These are phyloP conservation scores for Fagopyrum homotropicum DNA, from an alignment of 148 eudicot species.

Conservation along the genomic window DNA sequence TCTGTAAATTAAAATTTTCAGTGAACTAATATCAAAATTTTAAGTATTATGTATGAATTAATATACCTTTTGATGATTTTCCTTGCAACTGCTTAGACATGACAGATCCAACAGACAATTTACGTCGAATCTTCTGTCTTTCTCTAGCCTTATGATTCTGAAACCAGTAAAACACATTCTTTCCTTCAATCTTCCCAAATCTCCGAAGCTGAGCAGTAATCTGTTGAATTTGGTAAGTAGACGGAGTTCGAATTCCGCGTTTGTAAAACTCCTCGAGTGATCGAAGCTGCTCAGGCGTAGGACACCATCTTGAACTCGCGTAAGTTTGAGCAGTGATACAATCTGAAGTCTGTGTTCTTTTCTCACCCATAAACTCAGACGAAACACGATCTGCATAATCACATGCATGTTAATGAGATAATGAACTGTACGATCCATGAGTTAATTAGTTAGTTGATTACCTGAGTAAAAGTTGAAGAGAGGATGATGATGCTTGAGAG, in stretches of 20 bases:
- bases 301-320: constrained; percentile 54
- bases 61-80: constrained; percentile 3
- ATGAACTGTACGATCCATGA: background rate
- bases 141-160: constrained; percentile 94
- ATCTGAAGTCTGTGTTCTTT: background rate
- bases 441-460: background rate
- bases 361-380: background rate
- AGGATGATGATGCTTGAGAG: background rate
- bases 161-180: constrained; percentile 96
- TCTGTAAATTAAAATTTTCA: background rate
- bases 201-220: constrained; percentile 47
- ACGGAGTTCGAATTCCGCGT: constrained; percentile 72
- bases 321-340: background rate
- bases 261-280: constrained; percentile 58
- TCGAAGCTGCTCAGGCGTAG: constrained; percentile 78
- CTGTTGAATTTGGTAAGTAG: constrained; percentile 74
- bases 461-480: background rate
- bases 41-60: background rate
- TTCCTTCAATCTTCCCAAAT: constrained; percentile 81
- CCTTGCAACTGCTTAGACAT: background rate
- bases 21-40: background rate
- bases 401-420: background rate
- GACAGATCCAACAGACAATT: background rate
- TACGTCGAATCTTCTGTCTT: constrained; percentile 44
- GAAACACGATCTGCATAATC: background rate